Base-by-base conservation (phyloP, 176 grass and related monocot genomes). In the Carex kokanica region DNA sequence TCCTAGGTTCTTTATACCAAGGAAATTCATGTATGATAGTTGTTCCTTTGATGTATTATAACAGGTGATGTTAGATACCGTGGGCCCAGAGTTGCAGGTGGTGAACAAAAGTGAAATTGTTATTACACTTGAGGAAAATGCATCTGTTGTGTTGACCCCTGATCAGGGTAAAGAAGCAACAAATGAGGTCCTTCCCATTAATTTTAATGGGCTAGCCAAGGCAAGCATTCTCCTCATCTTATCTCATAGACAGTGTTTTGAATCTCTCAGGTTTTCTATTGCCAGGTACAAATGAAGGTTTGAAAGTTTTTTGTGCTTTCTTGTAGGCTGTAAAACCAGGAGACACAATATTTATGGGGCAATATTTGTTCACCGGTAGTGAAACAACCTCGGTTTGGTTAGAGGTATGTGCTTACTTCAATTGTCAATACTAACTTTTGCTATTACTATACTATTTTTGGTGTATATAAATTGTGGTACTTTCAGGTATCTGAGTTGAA, bases 331-430 rank as follows among this genome's bases (percentile, higher is more conserved):
- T 99, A 75, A 99, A 87, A 47, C 93, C 91, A 45, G 93, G 93
- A 51, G 97, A 85, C 74, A 93, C 97, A 3, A 99, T 99, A 89
- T 99, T 99, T 81, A 92, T 99, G 16, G 97, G 97, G 0, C 97
- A 99, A 79, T 99, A 99, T 60, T 87, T 99, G 88, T 99, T 99
- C 88, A 99, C 97, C n/a, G 97, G 97, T 17, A 96, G 97, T 15
- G 97, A 99, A 85, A 99, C 93, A 84, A 99, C 97, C 80, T 99
- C 93, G 67, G 97, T 95, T 81, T 99, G 97, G 97, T 84, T 99
- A 84, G 89, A 99, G 93, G 97, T 99, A 88, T 41, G 62, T 64
- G 17, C 13, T 56, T 4, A 21, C 11, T 86, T 68, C 12, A 41
- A 57, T 49, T 5, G 0, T 68, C 81, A 29, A 27, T 27, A 67